These are phyloP conservation scores for Backusella tuberculispora DNA, from an alignment of 192 early-diverging fungal species.

Conservation along the genomic window DNA sequence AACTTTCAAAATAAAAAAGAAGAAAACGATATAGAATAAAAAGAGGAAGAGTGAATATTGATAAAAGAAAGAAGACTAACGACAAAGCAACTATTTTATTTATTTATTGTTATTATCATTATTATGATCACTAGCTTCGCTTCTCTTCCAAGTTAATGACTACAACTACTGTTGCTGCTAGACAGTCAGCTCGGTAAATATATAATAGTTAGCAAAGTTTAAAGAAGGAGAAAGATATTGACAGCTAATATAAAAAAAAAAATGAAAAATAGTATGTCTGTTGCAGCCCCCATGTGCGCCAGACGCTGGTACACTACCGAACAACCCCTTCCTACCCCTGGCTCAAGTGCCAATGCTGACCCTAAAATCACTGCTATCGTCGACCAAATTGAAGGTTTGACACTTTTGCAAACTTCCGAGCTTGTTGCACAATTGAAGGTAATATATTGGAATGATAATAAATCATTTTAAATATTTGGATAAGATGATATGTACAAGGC, in stretches of 20 bases:
- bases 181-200: conserved; percentile 33
- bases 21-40: background rate
- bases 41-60: background rate
- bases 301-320: conserved; percentile 45
- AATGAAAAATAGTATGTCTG: conserved; percentile 14
- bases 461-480: background rate
- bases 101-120: background rate
- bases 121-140: conserved; percentile 27
- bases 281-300: conserved; percentile 25
- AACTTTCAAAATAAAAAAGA: background rate
- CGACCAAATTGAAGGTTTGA: conserved; percentile 89
- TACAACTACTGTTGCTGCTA: conserved; percentile 20
- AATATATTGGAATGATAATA: conserved; percentile 3
- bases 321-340: conserved; percentile 65
- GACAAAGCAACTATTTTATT: background rate
- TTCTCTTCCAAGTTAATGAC: conserved; percentile 31
- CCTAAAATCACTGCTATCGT: conserved; percentile 86
- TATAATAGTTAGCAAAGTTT: background rate
- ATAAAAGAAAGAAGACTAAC: background rate
- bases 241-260: background rate
- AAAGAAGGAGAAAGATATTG: background rate
- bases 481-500: background rate
- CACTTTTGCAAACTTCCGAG: conserved; percentile 90
- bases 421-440: conserved; percentile 92
- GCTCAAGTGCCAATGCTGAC: conserved; percentile 53